A percentile compares a stretch with the other conserved stretches of the same genome.
Conservation (phyloP, 2,329 filamentous ascomycete genomes). For the Ophiostoma montium region DNA sequence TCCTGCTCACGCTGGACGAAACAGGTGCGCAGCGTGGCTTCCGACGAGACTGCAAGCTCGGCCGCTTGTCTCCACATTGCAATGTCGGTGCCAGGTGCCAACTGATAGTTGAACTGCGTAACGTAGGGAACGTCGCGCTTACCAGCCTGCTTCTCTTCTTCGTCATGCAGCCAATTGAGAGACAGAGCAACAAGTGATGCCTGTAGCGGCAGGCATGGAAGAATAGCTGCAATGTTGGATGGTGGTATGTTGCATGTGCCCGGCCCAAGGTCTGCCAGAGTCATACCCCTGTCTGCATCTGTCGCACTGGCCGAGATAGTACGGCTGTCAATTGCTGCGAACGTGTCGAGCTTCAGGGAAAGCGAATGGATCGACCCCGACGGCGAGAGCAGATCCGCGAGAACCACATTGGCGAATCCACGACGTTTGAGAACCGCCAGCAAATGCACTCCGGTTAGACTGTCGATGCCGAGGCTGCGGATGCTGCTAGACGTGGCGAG, state of each 20-base stretch:
- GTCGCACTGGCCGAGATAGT: too few relatives aligned
- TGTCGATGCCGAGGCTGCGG: constrained; percentile 13
- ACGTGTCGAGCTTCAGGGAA: too few relatives aligned
- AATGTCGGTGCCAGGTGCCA: constrained; percentile 9
- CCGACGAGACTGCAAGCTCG: constrained; percentile 9
- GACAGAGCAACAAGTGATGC: constrained; percentile 11
- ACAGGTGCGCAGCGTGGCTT: constrained; percentile 14
- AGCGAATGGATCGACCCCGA: too few relatives aligned
- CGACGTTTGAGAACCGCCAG: constrained; percentile 9
- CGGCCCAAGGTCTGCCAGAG: constrained; percentile 3
- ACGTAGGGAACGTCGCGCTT: constrained; percentile 12
- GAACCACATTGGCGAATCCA: constrained; percentile 10
- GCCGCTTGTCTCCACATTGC: constrained; percentile 10
- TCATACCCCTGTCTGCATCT: too few relatives aligned
- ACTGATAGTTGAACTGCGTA: constrained; percentile 13
- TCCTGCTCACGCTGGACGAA: constrained; percentile 13
- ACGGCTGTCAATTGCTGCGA: too few relatives aligned
- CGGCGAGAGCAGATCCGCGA: too few relatives aligned
- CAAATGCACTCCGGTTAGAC: constrained; percentile 13
- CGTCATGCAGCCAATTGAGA: constrained; percentile 7
- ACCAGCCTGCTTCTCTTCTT: not conserved
- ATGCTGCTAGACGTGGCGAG: not conserved
- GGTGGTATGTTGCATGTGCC: not conserved
- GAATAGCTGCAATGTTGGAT: constrained; percentile 4
- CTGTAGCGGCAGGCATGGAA: constrained; percentile 13